Evolutionary conservation across 306 rosid species (phyloP), one percentile per base, ranked within the genome.

Genomic region (Rosa chinensis): DNA sequence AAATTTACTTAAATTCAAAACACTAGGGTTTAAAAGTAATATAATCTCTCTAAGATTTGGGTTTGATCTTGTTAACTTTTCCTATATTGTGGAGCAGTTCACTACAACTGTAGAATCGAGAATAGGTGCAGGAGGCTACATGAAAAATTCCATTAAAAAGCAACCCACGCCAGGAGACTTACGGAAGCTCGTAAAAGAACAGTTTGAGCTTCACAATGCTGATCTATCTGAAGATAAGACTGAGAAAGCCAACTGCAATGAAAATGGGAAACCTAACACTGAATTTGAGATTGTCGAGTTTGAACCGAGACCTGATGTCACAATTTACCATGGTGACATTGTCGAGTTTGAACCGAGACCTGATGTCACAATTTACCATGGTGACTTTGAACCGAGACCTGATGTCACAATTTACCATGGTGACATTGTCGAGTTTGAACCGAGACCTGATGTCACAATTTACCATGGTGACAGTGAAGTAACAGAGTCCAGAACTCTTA

Each of bases 281-380:
- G 44, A 72, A 3, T 25, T 73, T n/a, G 71, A 72, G 55, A 21
- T 37, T 5, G 23, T 17, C 0, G 83, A 85, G 10, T 81, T 81
- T 47, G 79, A 85, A 45, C 78, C 81, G 0, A 75, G 82, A 25
- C 81, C 78, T 2, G 77, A 14, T 17, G 0, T 12, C 17, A 6
- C 77, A 12, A 17, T 44, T 12, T 75, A 80, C 42, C 35, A 12
- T 44, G 43, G 74, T 40, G 82, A 76, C 56, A 66, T 32, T 32
- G 37, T 32, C 37, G 37, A 85, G 10, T 81, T 81, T 47, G 79
- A 85, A 45, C 78, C 81, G 0, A 75, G 82, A 25, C 81, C 78
- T 2, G 77, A 14, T 21, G 0, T 12, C 17, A 6, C 77, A 12
- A 18, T 44, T 12, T 75, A 80, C 42, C 35, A 12, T 44, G 43